These are phyloP conservation scores for Camellia granthamiana DNA, from an alignment of 148 eudicot species.

Conservation along the genomic window DNA sequence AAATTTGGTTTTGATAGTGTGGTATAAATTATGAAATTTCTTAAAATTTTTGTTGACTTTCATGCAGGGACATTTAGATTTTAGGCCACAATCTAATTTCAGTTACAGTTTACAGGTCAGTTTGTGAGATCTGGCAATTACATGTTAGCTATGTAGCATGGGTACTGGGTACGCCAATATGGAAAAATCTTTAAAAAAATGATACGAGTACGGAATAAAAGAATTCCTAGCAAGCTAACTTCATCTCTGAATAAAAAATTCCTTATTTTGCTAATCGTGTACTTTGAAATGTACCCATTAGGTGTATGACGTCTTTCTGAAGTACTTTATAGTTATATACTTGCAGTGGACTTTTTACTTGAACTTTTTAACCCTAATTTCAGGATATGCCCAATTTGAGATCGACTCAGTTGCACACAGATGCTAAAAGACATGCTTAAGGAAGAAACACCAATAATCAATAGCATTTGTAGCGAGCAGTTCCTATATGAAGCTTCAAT, in stretches of 20 bases:
- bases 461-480: not conserved
- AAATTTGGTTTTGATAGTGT: not conserved
- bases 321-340: too few species aligned
- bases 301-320: too few species aligned
- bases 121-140: slow-evolving; percentile 6
- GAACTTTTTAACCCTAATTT: not conserved
- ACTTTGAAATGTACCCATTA: too few species aligned
- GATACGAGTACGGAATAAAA: too few species aligned
- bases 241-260: too few species aligned
- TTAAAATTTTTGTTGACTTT: slow-evolving; percentile 7
- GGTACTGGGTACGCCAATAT: too few species aligned
- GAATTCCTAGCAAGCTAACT: too few species aligned
- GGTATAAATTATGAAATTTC: not conserved
- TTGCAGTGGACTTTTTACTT: not conserved
- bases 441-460: not conserved
- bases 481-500: not conserved
- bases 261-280: too few species aligned
- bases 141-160: slow-evolving; percentile 2
- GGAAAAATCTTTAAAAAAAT: too few species aligned
- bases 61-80: slow-evolving; percentile 77
- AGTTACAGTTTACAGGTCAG: slow-evolving; percentile 67
- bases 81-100: slow-evolving; percentile 58
- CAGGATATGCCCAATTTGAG: slow-evolving; percentile 49
- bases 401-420: slow-evolving; percentile 37
- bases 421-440: slow-evolving; percentile 37